Conservation (phyloP, 1,284 basidiomycete species). For the Puccinia brachypodii region DNA sequence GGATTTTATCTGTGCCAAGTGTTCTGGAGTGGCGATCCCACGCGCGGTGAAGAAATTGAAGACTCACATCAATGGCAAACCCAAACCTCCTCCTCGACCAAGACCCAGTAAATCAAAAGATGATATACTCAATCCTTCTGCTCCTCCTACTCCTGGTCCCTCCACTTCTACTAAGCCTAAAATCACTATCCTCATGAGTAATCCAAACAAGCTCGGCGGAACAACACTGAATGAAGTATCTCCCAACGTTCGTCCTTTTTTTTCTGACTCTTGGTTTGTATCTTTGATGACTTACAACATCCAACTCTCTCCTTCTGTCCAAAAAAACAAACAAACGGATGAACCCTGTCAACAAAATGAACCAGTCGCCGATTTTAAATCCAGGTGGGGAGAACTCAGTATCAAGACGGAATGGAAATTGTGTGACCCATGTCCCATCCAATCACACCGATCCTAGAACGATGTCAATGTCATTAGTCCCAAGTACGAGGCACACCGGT, state of each 20-base stretch:
- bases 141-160: neutral
- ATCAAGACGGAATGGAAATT: neutral
- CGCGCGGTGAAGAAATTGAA: slow-evolving; percentile 23
- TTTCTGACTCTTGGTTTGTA: neutral
- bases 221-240: slow-evolving; percentile 19
- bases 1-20: slow-evolving; percentile 41
- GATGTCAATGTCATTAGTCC: neutral
- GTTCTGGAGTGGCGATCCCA: slow-evolving; percentile 42
- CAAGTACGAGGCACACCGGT: neutral
- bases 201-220: slow-evolving; percentile 27
- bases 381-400: neutral
- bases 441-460: neutral
- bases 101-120: slow-evolving; percentile 23
- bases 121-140: neutral
- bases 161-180: slow-evolving; percentile 22
- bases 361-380: neutral
- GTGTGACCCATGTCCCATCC: neutral
- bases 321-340: neutral
- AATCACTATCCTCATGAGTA: slow-evolving; percentile 32
- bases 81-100: slow-evolving; percentile 36
- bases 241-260: neutral
- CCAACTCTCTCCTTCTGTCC: neutral
- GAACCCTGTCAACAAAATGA: neutral
- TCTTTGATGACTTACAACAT: neutral
- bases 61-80: slow-evolving; percentile 44